These are phyloP conservation scores for Aspergillus fischeri DNA, from an alignment of 2,329 filamentous ascomycete species.

Conservation along the genomic window DNA sequence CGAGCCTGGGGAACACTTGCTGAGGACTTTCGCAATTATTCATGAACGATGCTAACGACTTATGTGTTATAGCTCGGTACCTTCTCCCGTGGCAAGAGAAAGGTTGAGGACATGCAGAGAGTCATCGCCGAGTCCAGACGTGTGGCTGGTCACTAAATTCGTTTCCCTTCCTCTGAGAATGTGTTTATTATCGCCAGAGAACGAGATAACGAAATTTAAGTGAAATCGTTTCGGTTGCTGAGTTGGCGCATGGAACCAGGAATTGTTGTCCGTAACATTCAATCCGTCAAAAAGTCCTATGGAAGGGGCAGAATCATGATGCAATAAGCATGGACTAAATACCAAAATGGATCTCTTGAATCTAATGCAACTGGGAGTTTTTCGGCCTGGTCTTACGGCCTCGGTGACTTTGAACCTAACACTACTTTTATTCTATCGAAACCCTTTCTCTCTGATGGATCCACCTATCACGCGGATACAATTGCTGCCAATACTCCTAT, in stretches of 20 bases:
- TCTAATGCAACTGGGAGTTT: background rate
- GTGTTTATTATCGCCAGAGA: conserved; percentile 6
- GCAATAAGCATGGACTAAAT: conserved; percentile 2
- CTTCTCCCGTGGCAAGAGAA: conserved; percentile 97
- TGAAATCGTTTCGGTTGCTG: conserved; percentile 4
- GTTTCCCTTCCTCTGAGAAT: conserved; percentile 2
- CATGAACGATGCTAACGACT: conserved; percentile 14
- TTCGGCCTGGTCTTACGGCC: background rate
- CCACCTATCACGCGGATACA: background rate
- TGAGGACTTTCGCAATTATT: background rate
- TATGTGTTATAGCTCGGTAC: conserved; percentile 72
- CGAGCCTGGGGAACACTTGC: background rate
- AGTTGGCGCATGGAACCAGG: background rate
- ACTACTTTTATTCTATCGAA: background rate
- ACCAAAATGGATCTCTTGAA: conserved; percentile 1
- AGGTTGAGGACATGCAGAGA: conserved; percentile 98
- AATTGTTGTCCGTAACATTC: background rate
- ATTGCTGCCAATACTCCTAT: background rate
- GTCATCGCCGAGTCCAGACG: conserved; percentile 96
- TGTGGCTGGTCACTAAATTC: conserved; percentile 60
- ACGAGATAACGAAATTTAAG: conserved; percentile 23
- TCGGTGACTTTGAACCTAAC: background rate
- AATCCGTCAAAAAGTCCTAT: background rate
- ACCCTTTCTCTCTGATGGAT: background rate
- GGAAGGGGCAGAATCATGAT: conserved; percentile 1